phyloP scores from a whole-genome alignment of 192 early-diverging fungal genomes.

The Piromyces finnis region DNA sequence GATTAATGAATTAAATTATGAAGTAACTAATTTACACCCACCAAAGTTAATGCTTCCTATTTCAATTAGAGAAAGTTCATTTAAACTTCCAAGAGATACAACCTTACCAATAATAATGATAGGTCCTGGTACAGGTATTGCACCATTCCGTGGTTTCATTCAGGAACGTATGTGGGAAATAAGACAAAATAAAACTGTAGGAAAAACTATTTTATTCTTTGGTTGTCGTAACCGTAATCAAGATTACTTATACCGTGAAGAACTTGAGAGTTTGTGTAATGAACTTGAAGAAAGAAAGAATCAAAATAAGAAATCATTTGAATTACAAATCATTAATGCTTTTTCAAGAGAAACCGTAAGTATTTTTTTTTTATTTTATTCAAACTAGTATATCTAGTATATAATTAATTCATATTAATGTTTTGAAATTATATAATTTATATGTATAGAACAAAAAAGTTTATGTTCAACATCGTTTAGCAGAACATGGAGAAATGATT shows the following conservation, averaged over 20 bases:
- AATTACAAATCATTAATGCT: constrained; percentile 63
- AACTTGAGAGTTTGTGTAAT: constrained; percentile 45
- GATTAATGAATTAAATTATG: too few relatives aligned
- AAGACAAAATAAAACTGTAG: constrained; percentile 19
- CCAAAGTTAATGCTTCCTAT: constrained; percentile 29
- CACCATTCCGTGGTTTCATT: constrained; percentile 92
- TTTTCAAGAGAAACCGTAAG: constrained; percentile 57
- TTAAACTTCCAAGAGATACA: constrained; percentile 73
- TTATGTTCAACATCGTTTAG: constrained; percentile 86
- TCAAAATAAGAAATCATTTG: constrained; percentile 5
- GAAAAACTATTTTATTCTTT: constrained; percentile 80
- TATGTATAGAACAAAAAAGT: constrained; percentile 42
- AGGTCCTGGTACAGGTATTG: constrained; percentile 97
- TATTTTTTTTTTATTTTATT: too few relatives aligned
- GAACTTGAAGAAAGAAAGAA: constrained; percentile 10
- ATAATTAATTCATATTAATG: too few relatives aligned
- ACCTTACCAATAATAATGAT: constrained; percentile 83
- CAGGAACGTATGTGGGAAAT: constrained; percentile 59
- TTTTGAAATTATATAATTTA: too few relatives aligned
- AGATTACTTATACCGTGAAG: constrained; percentile 81
- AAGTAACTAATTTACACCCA: too few relatives aligned
- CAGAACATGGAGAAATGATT: constrained; percentile 51
- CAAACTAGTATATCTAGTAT: too few relatives aligned
- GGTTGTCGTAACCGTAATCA: constrained; percentile 72
- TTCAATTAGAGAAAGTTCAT: constrained; percentile 74